These are phyloP conservation scores for Trametes cingulata DNA, from an alignment of 768 basidiomycete genomes.

Conservation along the genomic window DNA sequence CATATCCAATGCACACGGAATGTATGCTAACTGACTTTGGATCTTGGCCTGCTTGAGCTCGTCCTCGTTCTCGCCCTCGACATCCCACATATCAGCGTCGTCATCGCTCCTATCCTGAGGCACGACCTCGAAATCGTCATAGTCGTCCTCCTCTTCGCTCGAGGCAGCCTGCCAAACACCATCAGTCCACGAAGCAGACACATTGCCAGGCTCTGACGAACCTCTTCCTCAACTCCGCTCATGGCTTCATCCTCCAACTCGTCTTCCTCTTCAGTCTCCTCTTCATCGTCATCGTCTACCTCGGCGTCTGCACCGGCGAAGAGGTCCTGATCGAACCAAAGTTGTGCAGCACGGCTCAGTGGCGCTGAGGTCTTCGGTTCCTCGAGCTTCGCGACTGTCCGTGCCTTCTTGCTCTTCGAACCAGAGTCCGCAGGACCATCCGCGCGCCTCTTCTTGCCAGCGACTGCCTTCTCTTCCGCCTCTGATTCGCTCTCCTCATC, in stretches of 20 bases:
- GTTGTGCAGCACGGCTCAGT: slow-evolving; percentile 58
- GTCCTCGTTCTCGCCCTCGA: slow-evolving; percentile 75
- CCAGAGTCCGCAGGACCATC: slow-evolving; percentile 15
- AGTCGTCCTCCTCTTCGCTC: slow-evolving; percentile 44
- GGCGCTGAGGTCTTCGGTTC: slow-evolving; percentile 35
- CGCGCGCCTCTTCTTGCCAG: slow-evolving; percentile 44
- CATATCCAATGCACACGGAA: not conserved
- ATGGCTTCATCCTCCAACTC: slow-evolving; percentile 33
- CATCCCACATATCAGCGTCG: slow-evolving; percentile 76
- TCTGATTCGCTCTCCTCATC: slow-evolving; percentile 49
- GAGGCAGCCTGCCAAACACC: not conserved
- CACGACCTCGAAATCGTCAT: slow-evolving; percentile 73
- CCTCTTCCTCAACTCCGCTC: slow-evolving; percentile 16
- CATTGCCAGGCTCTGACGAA: not conserved
- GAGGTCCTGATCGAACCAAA: slow-evolving; percentile 97
- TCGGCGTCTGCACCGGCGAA: slow-evolving; percentile 67
- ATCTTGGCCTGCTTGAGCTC: slow-evolving; percentile 64
- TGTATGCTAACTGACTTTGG: slow-evolving; percentile 50
- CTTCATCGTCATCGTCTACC: slow-evolving; percentile 41
- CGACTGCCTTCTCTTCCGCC: slow-evolving; percentile 33
- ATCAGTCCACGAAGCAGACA: not conserved
- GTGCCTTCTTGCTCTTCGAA: slow-evolving; percentile 49
- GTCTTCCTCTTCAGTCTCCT: slow-evolving; percentile 36
- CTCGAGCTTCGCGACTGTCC: slow-evolving; percentile 52
- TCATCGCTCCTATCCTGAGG: slow-evolving; percentile 58